Conservation (phyloP, 2,329 filamentous ascomycete species). For the Colletotrichum plurivorum region DNA sequence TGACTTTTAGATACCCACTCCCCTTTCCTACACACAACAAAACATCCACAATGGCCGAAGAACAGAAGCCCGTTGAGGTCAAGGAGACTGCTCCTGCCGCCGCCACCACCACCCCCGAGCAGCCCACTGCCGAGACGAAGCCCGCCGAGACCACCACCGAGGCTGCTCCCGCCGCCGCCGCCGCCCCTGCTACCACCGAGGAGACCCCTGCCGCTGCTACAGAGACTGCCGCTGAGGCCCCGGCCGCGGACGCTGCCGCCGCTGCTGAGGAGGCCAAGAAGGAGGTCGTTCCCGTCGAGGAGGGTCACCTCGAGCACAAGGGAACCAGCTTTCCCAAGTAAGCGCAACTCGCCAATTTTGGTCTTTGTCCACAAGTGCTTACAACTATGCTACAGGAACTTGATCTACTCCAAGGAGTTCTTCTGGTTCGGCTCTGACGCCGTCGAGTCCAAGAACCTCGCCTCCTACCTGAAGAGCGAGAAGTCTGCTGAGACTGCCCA, state of each 20-base stretch:
- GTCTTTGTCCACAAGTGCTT: slow-evolving; percentile 39
- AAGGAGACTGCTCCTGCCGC: slow-evolving; percentile 63
- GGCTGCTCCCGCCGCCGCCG: slow-evolving; percentile 49
- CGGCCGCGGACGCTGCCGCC: slow-evolving; percentile 50
- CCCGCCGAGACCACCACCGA: slow-evolving; percentile 46
- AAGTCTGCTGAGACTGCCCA: slow-evolving; percentile 84
- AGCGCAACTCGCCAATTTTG: slow-evolving; percentile 52
- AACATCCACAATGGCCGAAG: slow-evolving; percentile 77
- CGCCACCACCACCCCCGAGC: slow-evolving; percentile 51
- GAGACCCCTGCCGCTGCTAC: slow-evolving; percentile 52
- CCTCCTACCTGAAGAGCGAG: slow-evolving; percentile 86
- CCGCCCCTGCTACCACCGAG: slow-evolving; percentile 55
- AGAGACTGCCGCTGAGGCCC: slow-evolving; percentile 58
- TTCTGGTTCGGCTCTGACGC: slow-evolving; percentile 88
- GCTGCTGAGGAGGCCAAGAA: slow-evolving; percentile 60
- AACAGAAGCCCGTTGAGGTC: slow-evolving; percentile 78
- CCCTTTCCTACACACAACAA: slow-evolving; percentile 49
- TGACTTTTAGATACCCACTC: slow-evolving; percentile 56
- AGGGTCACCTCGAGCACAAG: slow-evolving; percentile 92
- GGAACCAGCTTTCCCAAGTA: slow-evolving; percentile 89
- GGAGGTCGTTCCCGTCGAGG: slow-evolving; percentile 79
- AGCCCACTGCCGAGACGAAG: slow-evolving; percentile 56
- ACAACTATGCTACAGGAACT: slow-evolving; percentile 71
- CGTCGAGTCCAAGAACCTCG: slow-evolving; percentile 80
- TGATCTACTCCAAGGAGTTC: slow-evolving; percentile 92